phyloP scores from a whole-genome alignment of 768 basidiomycete species.

The Suillus tomentosus region DNA sequence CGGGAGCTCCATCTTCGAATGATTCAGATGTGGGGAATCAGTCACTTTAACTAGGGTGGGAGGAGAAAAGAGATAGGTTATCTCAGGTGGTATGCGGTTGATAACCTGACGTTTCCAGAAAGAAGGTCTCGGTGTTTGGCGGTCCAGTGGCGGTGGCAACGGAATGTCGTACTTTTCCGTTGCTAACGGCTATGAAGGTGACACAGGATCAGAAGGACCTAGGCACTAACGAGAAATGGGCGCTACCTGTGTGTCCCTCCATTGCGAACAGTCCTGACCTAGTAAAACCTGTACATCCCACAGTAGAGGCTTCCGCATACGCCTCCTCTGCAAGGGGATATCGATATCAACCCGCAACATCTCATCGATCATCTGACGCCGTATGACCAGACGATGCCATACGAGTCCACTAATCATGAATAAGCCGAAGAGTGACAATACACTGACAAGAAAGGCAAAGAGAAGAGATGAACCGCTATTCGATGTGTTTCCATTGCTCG shows the following conservation, averaged over 20 bases:
- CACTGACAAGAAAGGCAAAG: slow-evolving; percentile 35
- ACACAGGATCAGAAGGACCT: background rate
- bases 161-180: slow-evolving; percentile 14
- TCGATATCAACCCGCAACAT: slow-evolving; percentile 14
- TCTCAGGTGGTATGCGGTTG: slow-evolving; percentile 25
- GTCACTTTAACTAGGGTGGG: background rate
- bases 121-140: slow-evolving; percentile 11
- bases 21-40: background rate
- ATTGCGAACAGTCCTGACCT: slow-evolving; percentile 12
- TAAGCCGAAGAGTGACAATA: slow-evolving; percentile 32
- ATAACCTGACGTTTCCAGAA: slow-evolving; percentile 27
- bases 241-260: slow-evolving; percentile 26
- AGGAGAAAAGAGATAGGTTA: slow-evolving; percentile 30
- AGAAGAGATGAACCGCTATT: slow-evolving; percentile 24
- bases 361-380: slow-evolving; percentile 31
- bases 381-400: slow-evolving; percentile 35
- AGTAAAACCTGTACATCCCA: slow-evolving; percentile 27
- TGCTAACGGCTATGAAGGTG: slow-evolving; percentile 27
- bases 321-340: slow-evolving; percentile 2
- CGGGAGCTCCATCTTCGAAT: slow-evolving; percentile 10
- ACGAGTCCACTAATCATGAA: slow-evolving; percentile 33
- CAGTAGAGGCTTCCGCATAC: slow-evolving; percentile 20
- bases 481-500: background rate
- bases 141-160: slow-evolving; percentile 7
- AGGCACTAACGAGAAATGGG: slow-evolving; percentile 22